phyloP scores from a whole-genome alignment of 495 filamentous ascomycete genomes.

The Lasiosphaeria miniovina region DNA sequence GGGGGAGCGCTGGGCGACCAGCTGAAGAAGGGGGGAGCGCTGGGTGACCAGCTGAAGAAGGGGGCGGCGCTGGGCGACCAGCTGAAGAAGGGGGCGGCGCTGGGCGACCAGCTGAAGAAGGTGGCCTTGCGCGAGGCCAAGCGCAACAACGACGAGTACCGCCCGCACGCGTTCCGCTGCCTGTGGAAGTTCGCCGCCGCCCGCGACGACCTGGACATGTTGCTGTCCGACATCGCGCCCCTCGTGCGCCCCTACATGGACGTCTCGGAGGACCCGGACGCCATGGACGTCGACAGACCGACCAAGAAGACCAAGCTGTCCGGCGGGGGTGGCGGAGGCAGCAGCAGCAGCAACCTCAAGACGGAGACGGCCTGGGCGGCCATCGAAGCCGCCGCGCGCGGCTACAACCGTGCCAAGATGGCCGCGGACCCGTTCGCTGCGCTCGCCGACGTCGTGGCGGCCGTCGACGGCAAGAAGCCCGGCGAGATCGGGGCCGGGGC shows the following conservation, averaged over 20 bases:
- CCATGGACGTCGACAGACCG: constrained; percentile 58
- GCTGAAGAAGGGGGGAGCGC: constrained; percentile 56
- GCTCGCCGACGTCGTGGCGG: constrained; percentile 30
- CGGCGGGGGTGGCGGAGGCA: too few species aligned
- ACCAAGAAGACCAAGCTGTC: constrained; percentile 23
- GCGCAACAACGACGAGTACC: constrained; percentile 78
- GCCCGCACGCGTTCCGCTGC: constrained; percentile 67
- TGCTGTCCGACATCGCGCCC: constrained; percentile 63
- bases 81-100: too few species aligned
- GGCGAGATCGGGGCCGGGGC: background rate
- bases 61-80: too few species aligned
- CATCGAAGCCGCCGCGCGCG: constrained; percentile 38
- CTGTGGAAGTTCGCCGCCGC: constrained; percentile 67
- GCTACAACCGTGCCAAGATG: constrained; percentile 42
- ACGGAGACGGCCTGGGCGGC: constrained; percentile 36
- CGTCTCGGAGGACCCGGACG: constrained; percentile 51
- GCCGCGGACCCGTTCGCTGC: constrained; percentile 26
- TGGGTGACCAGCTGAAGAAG: too few species aligned
- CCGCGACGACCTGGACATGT: constrained; percentile 56
- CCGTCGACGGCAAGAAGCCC: constrained; percentile 18
- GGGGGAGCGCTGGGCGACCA: constrained; percentile 43
- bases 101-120: too few species aligned
- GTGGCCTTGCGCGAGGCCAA: constrained; percentile 82
- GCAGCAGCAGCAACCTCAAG: constrained; percentile 28
- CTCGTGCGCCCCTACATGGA: constrained; percentile 60